Evolutionary conservation across 805 yeast genomes (phyloP), one percentile per base, ranked within the genome.

Genomic region (Saturnispora bothae): DNA sequence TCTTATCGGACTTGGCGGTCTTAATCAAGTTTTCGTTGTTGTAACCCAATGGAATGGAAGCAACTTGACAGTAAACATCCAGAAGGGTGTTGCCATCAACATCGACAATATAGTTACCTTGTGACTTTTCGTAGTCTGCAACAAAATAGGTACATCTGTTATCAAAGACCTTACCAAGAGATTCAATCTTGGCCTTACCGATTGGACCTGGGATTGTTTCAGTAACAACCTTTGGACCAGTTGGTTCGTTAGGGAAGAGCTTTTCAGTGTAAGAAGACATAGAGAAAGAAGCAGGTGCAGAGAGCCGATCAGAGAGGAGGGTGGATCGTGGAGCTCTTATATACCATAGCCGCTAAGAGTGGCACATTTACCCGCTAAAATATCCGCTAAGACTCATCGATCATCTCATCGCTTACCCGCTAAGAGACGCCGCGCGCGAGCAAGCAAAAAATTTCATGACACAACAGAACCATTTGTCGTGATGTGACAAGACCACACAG

Each of bases 41-140:
- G 73, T 83, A 83, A 34, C 94, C 94, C 43, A 83, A 68, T 14
- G 92, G 79, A 48, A 83, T 82, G 12, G 94, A 83, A 10, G 94
- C 83, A 50, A 83, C 81, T 64, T 83, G 94, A 32, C 84, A 81
- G 54, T 83, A 83, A 29, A 76, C 75, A 56, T 83, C 94, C 51
- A 83, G 71, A 53, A 69, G 65, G 27, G 63, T 54, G 66, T 84
- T 83, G 33, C 94, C 94, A 52, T 83, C 94, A 23, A 69, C 81
- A 52, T 83, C 94, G 37, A 68, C 79, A 34, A 83, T 68, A 64
- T 82, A 83, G 71, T 83, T 83, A 56, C 94, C 94, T 26, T 52
- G 40, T 2, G 92, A 81, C 57, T 78, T 78, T 38, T 66, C 66
- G 61, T 83, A 83, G 60, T 83, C 94, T 39, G 78, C 83, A 38